A percentile compares a stretch with the other conserved stretches of the same genome.
phyloP scores from a whole-genome alignment of 2,329 filamentous ascomycete genomes.

The Parastagonospora nodorum region DNA sequence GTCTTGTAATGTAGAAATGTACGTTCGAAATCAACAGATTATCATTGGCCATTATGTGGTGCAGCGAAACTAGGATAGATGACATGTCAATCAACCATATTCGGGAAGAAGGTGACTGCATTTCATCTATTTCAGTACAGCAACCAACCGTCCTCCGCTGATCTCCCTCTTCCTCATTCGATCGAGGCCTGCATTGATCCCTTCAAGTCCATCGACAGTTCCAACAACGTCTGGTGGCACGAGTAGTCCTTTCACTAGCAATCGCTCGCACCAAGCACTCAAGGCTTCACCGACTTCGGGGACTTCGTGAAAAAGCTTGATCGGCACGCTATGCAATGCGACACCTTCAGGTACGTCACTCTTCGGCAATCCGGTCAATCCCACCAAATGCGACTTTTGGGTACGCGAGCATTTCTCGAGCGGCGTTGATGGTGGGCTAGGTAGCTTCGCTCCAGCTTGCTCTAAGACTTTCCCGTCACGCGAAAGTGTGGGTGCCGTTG shows the following conservation, averaged over 20 bases:
- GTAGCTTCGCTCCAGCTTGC: slow-evolving; percentile 15
- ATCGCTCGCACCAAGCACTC: slow-evolving; percentile 68
- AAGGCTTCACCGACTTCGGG: slow-evolving; percentile 66
- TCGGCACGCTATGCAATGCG: slow-evolving; percentile 69
- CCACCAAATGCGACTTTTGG: slow-evolving; percentile 62
- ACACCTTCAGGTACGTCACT: slow-evolving; percentile 51
- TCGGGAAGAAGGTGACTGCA: too few species aligned
- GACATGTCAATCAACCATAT: too few species aligned
- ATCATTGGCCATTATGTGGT: too few species aligned
- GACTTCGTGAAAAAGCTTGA: slow-evolving; percentile 76
- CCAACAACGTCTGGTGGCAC: slow-evolving; percentile 69
- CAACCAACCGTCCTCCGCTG: slow-evolving; percentile 69
- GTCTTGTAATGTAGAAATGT: too few species aligned
- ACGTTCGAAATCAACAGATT: too few species aligned
- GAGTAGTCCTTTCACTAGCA: slow-evolving; percentile 62
- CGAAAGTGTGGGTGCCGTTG: slow-evolving; percentile 10
- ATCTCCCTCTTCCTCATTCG: slow-evolving; percentile 68
- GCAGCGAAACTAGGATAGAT: too few species aligned
- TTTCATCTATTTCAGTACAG: slow-evolving; percentile 16
- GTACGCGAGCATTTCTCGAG: slow-evolving; percentile 29
- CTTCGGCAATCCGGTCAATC: slow-evolving; percentile 71
- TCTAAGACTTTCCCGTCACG: slow-evolving; percentile 13
- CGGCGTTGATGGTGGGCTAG: slow-evolving; percentile 38
- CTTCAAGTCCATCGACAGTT: slow-evolving; percentile 65
- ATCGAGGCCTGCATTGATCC: slow-evolving; percentile 71